A percentile compares a stretch with the other conserved stretches of the same genome.
Evolutionary conservation across 2,329 filamentous ascomycete species (phyloP).

Genomic region (Amphichorda felina): DNA sequence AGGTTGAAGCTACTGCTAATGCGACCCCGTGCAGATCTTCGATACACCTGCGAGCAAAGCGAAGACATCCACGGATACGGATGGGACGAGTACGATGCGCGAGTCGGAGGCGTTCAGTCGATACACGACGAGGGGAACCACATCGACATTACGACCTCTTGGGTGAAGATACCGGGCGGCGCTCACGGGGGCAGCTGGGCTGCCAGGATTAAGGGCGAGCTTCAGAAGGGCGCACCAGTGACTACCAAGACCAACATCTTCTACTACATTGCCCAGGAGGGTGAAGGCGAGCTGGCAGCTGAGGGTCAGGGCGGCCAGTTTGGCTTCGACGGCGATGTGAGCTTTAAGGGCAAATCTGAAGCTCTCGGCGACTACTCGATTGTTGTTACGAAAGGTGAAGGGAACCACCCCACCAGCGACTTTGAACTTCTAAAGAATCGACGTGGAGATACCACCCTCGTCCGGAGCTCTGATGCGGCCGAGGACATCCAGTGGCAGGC

Average conservation of each 20-base stretch:
- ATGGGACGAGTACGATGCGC: slow-evolving; percentile 93
- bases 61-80: slow-evolving; percentile 92
- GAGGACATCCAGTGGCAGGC: slow-evolving; percentile 71
- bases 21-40: slow-evolving; percentile 47
- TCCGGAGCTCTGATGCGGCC: slow-evolving; percentile 57
- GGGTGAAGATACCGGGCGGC: slow-evolving; percentile 85
- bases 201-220: slow-evolving; percentile 71
- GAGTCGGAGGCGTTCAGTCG: slow-evolving; percentile 75
- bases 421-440: slow-evolving; percentile 46
- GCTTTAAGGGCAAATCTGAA: slow-evolving; percentile 55
- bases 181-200: slow-evolving; percentile 85
- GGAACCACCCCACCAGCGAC: slow-evolving; percentile 43
- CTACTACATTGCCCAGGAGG: slow-evolving; percentile 77
- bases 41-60: slow-evolving; percentile 92
- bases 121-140: slow-evolving; percentile 84
- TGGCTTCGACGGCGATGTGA: slow-evolving; percentile 49
- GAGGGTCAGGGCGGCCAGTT: slow-evolving; percentile 32
- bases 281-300: slow-evolving; percentile 51
- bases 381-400: slow-evolving; percentile 58
- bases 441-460: slow-evolving; percentile 63
- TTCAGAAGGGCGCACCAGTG: slow-evolving; percentile 54
- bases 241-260: slow-evolving; percentile 66
- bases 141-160: slow-evolving; percentile 84
- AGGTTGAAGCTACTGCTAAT: background rate
- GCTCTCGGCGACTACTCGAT: slow-evolving; percentile 73